Evolutionary conservation across 1,284 basidiomycete genomes (phyloP), one percentile per base, ranked within the genome.

Genomic region (Pseudomicrostroma phylloplanum): DNA sequence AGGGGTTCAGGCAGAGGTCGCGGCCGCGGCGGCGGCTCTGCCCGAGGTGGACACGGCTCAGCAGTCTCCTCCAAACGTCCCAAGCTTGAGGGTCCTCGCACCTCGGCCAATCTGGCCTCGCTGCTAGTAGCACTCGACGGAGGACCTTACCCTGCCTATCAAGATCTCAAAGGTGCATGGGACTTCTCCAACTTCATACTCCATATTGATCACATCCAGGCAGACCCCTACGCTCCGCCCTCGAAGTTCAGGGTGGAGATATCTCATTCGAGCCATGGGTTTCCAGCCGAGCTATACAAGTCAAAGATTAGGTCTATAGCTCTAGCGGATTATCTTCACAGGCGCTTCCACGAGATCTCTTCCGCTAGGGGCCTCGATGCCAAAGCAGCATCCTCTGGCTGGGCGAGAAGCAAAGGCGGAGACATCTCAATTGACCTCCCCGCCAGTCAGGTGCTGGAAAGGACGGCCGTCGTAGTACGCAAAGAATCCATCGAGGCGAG

Each of bases 151-250:
- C 61, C 61, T 6, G 65, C 62, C 1, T 66, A 66, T 43, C 58
- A 66, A 36, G 62, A 63, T 26, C 36, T 66, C 17, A 55, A 58
- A 13, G 65, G 65, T 12, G 19, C 41, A 23, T 66, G 65, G 65
- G 25, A 15, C 1, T 66, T 66, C 55, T 9, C 7, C 1, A 30
- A n/a, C 1, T 66, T 66, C 39, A 41, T 51, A 8, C 56, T 63
- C 15, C 51, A 23, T 2, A 26, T 63, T 25, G 61, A 66, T 59
- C 62, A 60, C 30, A 54, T 59, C 0, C 65, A 66, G 41, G 55
- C 65, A 3, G 65, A 66, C 30, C 65, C 65, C 4, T 66, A 57
- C 46, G 65, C 65, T n/a, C 6, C 58, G 15, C 65, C 65, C 1
- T 60, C 58, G 41, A 63, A 66, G 25, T 55, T 57, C 4, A 57